These are phyloP conservation scores for Aspergillus clavatus DNA, from an alignment of 2,329 filamentous ascomycete species.

Conservation along the genomic window DNA sequence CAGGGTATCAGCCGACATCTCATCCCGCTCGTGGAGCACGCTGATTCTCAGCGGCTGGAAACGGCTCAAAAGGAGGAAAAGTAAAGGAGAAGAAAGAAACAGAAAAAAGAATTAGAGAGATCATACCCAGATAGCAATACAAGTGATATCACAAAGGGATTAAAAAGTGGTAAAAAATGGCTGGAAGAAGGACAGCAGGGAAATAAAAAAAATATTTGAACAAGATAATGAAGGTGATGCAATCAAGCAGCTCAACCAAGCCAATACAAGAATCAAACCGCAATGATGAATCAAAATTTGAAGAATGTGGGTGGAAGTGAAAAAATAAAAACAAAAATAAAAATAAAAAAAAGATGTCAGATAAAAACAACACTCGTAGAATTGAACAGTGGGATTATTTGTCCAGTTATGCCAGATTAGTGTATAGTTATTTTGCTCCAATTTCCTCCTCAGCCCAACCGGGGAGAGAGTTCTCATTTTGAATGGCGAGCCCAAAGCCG, in stretches of 20 bases:
- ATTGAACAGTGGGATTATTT: slow-evolving; percentile 16
- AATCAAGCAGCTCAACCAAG: slow-evolving; percentile 14
- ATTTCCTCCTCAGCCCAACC: slow-evolving; percentile 63
- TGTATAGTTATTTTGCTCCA: slow-evolving; percentile 46
- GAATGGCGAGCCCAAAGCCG: slow-evolving; percentile 56
- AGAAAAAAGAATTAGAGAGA: slow-evolving; percentile 20
- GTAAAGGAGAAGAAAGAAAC: slow-evolving; percentile 14
- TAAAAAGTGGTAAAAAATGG: slow-evolving; percentile 26
- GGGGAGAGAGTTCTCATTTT: slow-evolving; percentile 53
- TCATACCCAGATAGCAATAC: slow-evolving; percentile 40
- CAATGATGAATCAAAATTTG: slow-evolving; percentile 14
- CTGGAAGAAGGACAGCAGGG: slow-evolving; percentile 19
- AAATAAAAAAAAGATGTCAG: slow-evolving; percentile 16
- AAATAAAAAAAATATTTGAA: slow-evolving; percentile 23
- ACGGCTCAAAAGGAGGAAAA: slow-evolving; percentile 20
- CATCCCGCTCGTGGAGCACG: slow-evolving; percentile 17
- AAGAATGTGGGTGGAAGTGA: too few species aligned
- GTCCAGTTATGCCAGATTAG: slow-evolving; percentile 5
- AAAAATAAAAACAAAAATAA: too few species aligned
- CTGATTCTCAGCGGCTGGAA: slow-evolving; percentile 16
- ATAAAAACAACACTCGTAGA: slow-evolving; percentile 13
- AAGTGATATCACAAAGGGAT: slow-evolving; percentile 28
- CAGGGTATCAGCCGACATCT: slow-evolving; percentile 19
- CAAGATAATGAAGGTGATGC: slow-evolving; percentile 18
- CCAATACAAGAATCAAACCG: slow-evolving; percentile 24